phyloP scores from a whole-genome alignment of 768 basidiomycete genomes.

The Tylopilus rubrobrunneus region DNA sequence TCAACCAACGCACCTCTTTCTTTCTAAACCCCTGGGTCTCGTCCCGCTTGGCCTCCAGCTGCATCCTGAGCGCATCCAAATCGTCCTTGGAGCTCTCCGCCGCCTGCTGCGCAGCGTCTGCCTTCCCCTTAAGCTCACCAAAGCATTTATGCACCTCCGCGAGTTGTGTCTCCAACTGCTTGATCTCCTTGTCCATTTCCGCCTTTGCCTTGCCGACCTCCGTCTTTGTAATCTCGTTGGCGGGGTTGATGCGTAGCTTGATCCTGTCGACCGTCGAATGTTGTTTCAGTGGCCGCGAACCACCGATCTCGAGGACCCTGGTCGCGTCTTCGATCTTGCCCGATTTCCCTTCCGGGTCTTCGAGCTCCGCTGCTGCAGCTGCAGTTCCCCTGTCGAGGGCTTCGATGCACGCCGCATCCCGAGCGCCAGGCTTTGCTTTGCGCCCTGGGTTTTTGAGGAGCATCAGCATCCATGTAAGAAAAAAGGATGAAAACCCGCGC shows the following conservation, averaged over 20 bases:
- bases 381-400: constrained; percentile 70
- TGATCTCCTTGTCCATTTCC: too few species aligned
- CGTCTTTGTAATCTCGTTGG: constrained; percentile 87
- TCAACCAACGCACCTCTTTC: too few species aligned
- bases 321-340: constrained; percentile 74
- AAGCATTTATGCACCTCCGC: constrained; percentile 56
- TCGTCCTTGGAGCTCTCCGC: constrained; percentile 77
- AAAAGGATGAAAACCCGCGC: neutral
- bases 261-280: too few species aligned
- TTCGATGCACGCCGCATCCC: constrained; percentile 73
- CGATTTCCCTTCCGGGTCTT: constrained; percentile 60
- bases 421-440: constrained; percentile 81
- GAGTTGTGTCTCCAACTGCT: constrained; percentile 55
- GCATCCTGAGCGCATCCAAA: too few species aligned
- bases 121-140: too few species aligned
- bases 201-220: constrained; percentile 89
- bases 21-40: constrained; percentile 77
- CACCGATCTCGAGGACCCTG: too few species aligned
- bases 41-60: too few species aligned
- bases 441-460: constrained; percentile 48
- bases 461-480: neutral
- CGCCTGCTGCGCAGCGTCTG: constrained; percentile 73
- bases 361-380: constrained; percentile 51
- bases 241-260: too few species aligned
- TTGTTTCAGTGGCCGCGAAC: too few species aligned